Base-by-base conservation (phyloP, 1,284 basidiomycete species). In the Singerocomus inundabilis region DNA sequence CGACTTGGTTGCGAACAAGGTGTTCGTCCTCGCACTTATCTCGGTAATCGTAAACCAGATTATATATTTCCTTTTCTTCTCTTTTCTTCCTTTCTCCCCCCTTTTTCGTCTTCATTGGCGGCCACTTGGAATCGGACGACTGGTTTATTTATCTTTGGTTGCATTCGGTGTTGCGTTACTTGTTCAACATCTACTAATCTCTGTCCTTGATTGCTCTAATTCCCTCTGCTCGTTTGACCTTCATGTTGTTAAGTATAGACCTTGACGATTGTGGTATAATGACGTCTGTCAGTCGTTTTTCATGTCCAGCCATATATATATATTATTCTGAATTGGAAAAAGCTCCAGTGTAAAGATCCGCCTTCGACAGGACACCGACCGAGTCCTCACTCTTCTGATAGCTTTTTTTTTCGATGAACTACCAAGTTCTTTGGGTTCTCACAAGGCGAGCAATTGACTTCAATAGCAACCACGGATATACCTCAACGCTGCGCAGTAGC, bases 151-250 rank as follows among this genome's bases (percentile, higher is more conserved):
- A n/a, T 21, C 18, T 44, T 39, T 34, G 12, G 26, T 80, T 44
- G 78, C 78, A 41, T 31, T 48, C 34, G 38, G 33, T n/a, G n/a
- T 34, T 30, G 31, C 34, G 26, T 28, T 13, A 15, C 36, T 38
- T 16, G 40, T n/a, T n/a, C n/a, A n/a, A 28, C n/a, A 24, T 8
- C 13, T 28, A 11, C 28, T 24, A 29, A 25, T 35, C 16, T 36
- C 38, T 44, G 30, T 55, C 21, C 18, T 38, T 50, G 34, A 24
- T 54, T 13, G 33, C 32, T 10, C 28, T 49, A 39, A 42, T n/a
- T 24, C 8, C 45, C 15, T 29, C n/a, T 21, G 12, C 10, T 12
- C 9, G 21, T 30, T 53, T 12, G 43, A 42, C 25, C n/a, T 21
- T 34, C 16, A 13, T 24, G 34, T 36, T 12, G 55, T 50, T 36